Conservation (phyloP, 441 rosid species). For the Cnidoscolus chayamansa region DNA sequence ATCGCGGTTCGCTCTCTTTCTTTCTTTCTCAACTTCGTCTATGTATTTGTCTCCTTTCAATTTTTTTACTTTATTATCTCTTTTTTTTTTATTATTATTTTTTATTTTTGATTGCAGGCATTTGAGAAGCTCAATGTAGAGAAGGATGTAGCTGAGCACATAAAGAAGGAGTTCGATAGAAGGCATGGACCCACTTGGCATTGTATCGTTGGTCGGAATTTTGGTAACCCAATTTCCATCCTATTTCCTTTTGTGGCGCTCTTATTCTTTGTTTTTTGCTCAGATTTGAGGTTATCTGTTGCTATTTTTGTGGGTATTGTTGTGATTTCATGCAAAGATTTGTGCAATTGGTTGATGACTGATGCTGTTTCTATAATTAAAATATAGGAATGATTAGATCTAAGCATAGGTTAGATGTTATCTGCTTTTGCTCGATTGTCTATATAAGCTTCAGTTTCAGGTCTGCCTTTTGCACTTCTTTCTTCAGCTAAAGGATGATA, state of each 20-base stretch:
- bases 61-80: not conserved
- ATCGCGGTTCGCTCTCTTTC: slow-evolving; percentile 44
- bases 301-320: not conserved
- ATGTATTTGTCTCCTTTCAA: not conserved
- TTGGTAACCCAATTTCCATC: slow-evolving; percentile 49
- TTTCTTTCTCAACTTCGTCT: not conserved
- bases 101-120: slow-evolving; percentile 41
- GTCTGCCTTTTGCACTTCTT: not conserved
- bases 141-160: slow-evolving; percentile 96
- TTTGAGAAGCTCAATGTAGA: slow-evolving; percentile 77
- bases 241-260: not conserved
- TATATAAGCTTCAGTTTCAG: not conserved
- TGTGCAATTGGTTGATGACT: not conserved
- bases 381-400: slow-evolving; percentile 18
- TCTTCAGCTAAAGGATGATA: not conserved
- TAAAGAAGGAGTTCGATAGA: slow-evolving; percentile 95
- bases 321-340: slow-evolving; percentile 8
- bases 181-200: slow-evolving; percentile 98
- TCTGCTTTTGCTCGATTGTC: slow-evolving; percentile 3
- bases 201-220: slow-evolving; percentile 99
- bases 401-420: slow-evolving; percentile 14
- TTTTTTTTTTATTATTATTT: not conserved
- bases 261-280: not conserved
- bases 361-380: slow-evolving; percentile 3
- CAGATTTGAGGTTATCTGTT: slow-evolving; percentile 16